These are phyloP conservation scores for Blastobotrys americana DNA, from an alignment of 805 yeast genomes.

Conservation along the genomic window DNA sequence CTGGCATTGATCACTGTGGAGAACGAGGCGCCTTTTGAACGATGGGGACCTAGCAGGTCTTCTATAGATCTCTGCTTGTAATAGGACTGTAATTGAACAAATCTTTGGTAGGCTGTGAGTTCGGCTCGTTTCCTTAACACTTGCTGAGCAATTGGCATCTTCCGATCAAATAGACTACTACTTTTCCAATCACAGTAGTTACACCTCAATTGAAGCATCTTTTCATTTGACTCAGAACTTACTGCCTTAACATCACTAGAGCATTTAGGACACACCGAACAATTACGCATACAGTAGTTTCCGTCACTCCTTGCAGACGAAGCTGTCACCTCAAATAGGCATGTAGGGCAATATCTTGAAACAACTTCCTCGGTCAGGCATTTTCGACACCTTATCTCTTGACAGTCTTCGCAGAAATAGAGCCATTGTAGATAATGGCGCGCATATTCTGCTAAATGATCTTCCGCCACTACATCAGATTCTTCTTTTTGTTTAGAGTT, in stretches of 20 bases:
- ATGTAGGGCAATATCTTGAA: conserved; percentile 31
- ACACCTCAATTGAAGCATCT: conserved; percentile 17
- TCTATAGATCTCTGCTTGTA: conserved; percentile 3
- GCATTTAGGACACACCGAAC: conserved; percentile 32
- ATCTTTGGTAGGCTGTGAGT: neutral
- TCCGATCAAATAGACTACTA: neutral
- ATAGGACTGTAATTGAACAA: neutral
- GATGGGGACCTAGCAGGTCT: conserved; percentile 3
- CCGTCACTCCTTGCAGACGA: conserved; percentile 20
- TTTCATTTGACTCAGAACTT: conserved; percentile 5
- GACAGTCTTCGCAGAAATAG: conserved; percentile 34
- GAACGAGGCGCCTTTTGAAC: neutral
- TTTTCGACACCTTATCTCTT: conserved; percentile 29
- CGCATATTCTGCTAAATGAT: too few species aligned
- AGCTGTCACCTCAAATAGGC: conserved; percentile 29
- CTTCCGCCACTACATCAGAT: too few species aligned
- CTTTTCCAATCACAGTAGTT: conserved; percentile 21
- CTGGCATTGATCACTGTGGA: conserved; percentile 7
- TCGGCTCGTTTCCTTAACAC: neutral
- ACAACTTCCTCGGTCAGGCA: conserved; percentile 32
- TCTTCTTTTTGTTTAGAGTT: too few species aligned
- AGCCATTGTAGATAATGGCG: conserved; percentile 25
- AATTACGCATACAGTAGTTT: conserved; percentile 30
- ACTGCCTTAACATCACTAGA: conserved; percentile 14
- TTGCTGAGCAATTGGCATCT: conserved; percentile 2